Evolutionary conservation across 441 rosid species (phyloP).

Genomic region (Syzygium malaccense): DNA sequence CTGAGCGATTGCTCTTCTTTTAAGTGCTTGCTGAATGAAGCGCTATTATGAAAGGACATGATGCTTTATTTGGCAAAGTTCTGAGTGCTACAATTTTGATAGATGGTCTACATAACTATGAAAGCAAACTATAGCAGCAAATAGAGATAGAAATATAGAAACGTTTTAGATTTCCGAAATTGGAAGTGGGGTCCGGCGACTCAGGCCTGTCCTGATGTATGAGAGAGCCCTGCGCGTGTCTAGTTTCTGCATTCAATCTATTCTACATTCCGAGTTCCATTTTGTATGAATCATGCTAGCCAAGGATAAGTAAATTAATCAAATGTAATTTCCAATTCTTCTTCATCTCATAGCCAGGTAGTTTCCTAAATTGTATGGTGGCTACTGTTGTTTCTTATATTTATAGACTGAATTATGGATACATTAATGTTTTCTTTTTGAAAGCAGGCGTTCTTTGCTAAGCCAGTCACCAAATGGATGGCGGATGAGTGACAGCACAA

Average conservation of each 20-base stretch:
- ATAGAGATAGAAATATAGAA: background rate
- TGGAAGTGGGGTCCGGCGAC: background rate
- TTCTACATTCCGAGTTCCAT: background rate
- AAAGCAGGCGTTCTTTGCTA: conserved; percentile 81
- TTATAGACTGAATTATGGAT: background rate
- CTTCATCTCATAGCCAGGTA: background rate
- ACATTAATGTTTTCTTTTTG: background rate
- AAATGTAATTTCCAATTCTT: background rate
- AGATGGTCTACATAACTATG: background rate
- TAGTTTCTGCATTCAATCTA: background rate
- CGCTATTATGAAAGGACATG: background rate
- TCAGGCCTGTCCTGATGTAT: background rate
- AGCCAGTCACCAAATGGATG: conserved; percentile 75
- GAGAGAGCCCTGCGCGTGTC: background rate
- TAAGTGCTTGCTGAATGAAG: background rate
- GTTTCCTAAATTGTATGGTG: background rate
- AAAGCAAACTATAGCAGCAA: background rate
- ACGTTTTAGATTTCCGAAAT: background rate
- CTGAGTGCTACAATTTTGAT: background rate
- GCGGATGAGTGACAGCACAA: conserved; percentile 27
- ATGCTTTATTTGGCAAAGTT: background rate
- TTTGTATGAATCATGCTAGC: background rate
- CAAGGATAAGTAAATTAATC: background rate
- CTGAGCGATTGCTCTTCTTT: background rate
- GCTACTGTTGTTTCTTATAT: background rate